phyloP scores from a whole-genome alignment of 2,329 filamentous ascomycete genomes.

The Penicillium sp. region DNA sequence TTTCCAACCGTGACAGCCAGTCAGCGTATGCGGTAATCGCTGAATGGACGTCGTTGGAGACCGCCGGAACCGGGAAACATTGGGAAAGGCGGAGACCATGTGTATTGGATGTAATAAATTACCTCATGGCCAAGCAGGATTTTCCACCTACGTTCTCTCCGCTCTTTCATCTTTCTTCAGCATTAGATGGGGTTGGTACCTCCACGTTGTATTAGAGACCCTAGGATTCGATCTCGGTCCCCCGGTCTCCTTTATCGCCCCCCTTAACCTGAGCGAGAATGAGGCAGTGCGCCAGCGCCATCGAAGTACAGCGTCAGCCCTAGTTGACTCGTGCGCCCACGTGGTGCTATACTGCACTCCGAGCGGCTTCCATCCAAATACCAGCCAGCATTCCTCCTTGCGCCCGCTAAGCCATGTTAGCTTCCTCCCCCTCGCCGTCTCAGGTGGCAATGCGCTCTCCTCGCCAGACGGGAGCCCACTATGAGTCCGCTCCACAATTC shows the following conservation, averaged over 20 bases:
- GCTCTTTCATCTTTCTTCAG: neutral
- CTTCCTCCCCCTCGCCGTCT: slow-evolving; percentile 43
- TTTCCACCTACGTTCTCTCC: slow-evolving; percentile 1
- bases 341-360: slow-evolving; percentile 33
- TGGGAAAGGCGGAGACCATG: neutral
- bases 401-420: slow-evolving; percentile 32
- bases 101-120: slow-evolving; percentile 12
- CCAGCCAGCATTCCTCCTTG: slow-evolving; percentile 20
- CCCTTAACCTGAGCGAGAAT: slow-evolving; percentile 16
- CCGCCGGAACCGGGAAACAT: neutral
- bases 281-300: slow-evolving; percentile 31
- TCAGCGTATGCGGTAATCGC: too few relatives aligned
- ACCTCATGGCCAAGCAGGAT: slow-evolving; percentile 17
- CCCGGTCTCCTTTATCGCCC: slow-evolving; percentile 1
- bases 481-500: slow-evolving; percentile 33
- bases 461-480: slow-evolving; percentile 25
- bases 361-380: slow-evolving; percentile 17
- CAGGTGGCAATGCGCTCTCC: slow-evolving; percentile 37
- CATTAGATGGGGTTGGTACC: slow-evolving; percentile 1
- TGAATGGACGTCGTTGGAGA: neutral
- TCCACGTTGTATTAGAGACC: slow-evolving; percentile 2
- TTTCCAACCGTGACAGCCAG: too few relatives aligned
- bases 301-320: slow-evolving; percentile 31
- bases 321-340: slow-evolving; percentile 39
- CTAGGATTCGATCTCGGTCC: slow-evolving; percentile 4